Evolutionary conservation across 164 flowering plant genomes (phyloP), one percentile per base, ranked within the genome.

Genomic region (Magnolia kwangsiensis): DNA sequence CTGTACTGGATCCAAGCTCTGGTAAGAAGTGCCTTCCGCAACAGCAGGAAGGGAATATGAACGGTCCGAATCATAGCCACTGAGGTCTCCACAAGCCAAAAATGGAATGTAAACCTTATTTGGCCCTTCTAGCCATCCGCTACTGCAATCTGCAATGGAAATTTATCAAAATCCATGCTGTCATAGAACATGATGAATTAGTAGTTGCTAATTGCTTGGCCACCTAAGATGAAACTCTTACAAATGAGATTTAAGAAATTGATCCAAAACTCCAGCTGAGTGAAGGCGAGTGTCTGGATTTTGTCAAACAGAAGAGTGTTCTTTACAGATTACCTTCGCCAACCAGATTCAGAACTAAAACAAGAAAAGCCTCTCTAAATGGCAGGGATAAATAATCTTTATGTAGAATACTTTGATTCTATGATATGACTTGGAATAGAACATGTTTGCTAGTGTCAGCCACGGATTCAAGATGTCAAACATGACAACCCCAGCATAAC

Each of bases 81-180:
- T 85, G 8, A 94, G 92, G 82, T 96, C 99, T 37, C 97, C 98
- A 72, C 99, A 96, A 68, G 98, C 99, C 78, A 94, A 82, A 85
- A 96, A 96, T 68, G 99, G 98, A 45, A 96, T 91, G 73, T 91
- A 94, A 73, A 92, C 95, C 86, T 96, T 94, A 72, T 96, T 94
- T 72, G 96, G 92, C 45, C 99, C 98, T 88, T 94, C 98, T 75
- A 94, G 77, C 97, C 99, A 92, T 1, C 91, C 99, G 78, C 98
- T 94, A 74, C 96, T 90, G 85, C 98, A 96, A 86, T 96, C 99
- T 94, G 94, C 72, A 29, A 51, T 16, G 7, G 45, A 16, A 51
- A 55, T 7, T 49, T 8, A 49, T 50, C 72, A 49, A 67, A 7
- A 67, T 29, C 16, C 7, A 9, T 9, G 24, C 7, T 37, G 45